Base-by-base conservation (phyloP, 768 basidiomycete genomes). In the Phallus indusiatus region DNA sequence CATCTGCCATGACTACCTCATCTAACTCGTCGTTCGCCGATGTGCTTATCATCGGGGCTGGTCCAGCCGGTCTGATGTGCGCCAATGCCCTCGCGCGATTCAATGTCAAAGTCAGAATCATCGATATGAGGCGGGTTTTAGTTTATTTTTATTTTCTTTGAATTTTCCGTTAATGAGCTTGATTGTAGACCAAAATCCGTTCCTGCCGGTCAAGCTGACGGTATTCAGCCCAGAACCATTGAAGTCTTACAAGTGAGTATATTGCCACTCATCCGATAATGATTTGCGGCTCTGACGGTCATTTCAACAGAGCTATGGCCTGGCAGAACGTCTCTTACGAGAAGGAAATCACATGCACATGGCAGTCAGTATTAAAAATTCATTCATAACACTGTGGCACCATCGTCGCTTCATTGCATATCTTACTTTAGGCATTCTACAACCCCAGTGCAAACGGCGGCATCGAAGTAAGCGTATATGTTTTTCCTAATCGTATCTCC, bases 1-100 rank as follows among this genome's bases (percentile, higher is more conserved):
- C 21, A 9, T 14, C 6, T 47, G 24, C 28, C 50, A 60, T 60
- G 59, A 5, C 53, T 17, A 28, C 7, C 7, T 3, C 2, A 28
- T 20, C 20, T 5, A 71, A 67, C 55, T 72, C 75, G 60, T 73
- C 73, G n/a, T 61, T 73, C 37, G 86, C 88, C 63, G 87, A 91
- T 63, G 80, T 81, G 33, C 74, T 86, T 42, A 73, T 90, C 46
- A 69, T 90, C 50, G 88, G 89, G 5, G 90, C 88, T n/a, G 88
- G 87, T 1, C 73, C 78, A 2, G 73, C 77, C 37, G 81, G 88
- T 1, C 68, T 88, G 2, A 87, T 90, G 85, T 84, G 82, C 60
- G 81, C 80, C 22, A 83, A 84, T 66, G 83, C 78, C 2, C 75
- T 87, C 35, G 78, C 75, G 9, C 75, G 66, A 47, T 80, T 81